These are phyloP conservation scores for Cadophora gregata DNA, from an alignment of 2,329 filamentous ascomycete genomes.

Conservation along the genomic window DNA sequence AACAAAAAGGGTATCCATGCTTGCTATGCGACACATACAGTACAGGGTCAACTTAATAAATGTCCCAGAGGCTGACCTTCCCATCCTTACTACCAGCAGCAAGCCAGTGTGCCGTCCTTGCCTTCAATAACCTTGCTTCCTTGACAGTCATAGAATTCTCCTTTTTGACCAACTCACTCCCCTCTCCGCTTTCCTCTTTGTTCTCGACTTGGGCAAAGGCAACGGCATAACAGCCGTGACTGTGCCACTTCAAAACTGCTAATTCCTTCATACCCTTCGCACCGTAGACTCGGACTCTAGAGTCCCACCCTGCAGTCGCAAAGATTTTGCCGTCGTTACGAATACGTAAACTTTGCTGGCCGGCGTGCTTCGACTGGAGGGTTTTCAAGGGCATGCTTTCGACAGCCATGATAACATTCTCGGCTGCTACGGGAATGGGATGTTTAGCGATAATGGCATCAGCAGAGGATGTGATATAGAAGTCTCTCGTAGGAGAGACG, in stretches of 20 bases:
- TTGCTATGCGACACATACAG: background rate
- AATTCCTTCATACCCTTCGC: constrained; percentile 82
- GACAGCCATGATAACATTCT: constrained; percentile 19
- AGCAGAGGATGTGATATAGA: constrained; percentile 81
- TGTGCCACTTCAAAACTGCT: constrained; percentile 94
- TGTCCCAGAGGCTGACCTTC: constrained; percentile 93
- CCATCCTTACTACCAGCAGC: constrained; percentile 93
- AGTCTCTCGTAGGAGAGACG: constrained; percentile 53
- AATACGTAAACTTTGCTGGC: constrained; percentile 81
- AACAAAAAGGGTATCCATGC: background rate
- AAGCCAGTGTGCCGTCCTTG: constrained; percentile 82
- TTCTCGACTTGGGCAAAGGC: constrained; percentile 65
- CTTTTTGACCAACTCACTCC: constrained; percentile 29
- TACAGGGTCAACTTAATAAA: constrained; percentile 63
- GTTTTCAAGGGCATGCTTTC: constrained; percentile 57
- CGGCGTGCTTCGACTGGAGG: constrained; percentile 83
- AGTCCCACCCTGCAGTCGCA: constrained; percentile 93
- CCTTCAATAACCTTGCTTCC: constrained; percentile 66
- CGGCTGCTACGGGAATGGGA: constrained; percentile 56
- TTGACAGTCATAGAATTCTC: constrained; percentile 58
- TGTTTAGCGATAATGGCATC: constrained; percentile 83
- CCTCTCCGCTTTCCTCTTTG: constrained; percentile 7
- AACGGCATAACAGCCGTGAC: constrained; percentile 82
- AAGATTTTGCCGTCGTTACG: constrained; percentile 84
- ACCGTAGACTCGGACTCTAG: constrained; percentile 80